Evolutionary conservation across 257 asterid species (phyloP).

Genomic region (Solanum tarijense): DNA sequence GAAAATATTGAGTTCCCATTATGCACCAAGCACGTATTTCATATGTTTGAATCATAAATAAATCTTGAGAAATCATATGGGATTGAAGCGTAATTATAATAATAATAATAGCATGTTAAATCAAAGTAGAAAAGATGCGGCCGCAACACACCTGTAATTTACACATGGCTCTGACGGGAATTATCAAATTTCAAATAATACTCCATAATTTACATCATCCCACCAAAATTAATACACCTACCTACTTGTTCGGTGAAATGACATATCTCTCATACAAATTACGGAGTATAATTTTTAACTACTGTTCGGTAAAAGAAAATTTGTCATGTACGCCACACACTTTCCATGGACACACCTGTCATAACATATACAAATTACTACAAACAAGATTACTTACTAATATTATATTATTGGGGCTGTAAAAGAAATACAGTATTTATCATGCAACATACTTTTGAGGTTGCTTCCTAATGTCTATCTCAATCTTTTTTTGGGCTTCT

Average conservation of each 20-base stretch:
- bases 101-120: too few species aligned
- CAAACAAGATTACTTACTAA: background rate
- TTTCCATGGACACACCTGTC: background rate
- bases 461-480: background rate
- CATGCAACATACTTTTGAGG: background rate
- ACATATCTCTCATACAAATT: background rate
- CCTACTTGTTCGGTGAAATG: background rate
- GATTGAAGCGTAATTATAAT: too few species aligned
- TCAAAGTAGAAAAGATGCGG: too few species aligned
- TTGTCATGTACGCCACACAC: background rate
- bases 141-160: background rate
- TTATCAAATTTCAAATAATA: background rate
- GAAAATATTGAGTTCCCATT: background rate
- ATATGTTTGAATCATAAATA: background rate
- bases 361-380: background rate
- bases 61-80: too few species aligned
- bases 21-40: background rate
- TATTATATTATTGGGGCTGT: background rate
- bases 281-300: background rate
- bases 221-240: background rate
- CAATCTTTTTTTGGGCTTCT: background rate
- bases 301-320: background rate
- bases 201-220: background rate
- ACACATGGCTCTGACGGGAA: background rate
- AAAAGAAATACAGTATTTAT: background rate